phyloP scores from a whole-genome alignment of 371 early-diverging fungal species.

The Gilbertella persicaria region DNA sequence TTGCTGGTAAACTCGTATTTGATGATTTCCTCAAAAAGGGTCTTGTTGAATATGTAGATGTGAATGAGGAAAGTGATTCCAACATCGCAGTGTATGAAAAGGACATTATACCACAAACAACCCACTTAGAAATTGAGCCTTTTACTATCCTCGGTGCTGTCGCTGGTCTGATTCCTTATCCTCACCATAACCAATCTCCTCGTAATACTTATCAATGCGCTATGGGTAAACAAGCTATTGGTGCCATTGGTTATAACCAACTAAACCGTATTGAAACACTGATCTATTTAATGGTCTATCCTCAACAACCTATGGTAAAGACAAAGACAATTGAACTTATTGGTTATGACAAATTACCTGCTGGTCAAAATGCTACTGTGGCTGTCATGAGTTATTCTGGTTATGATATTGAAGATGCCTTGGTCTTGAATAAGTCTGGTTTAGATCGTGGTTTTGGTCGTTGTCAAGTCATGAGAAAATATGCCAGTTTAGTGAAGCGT shows the following conservation, averaged over 20 bases:
- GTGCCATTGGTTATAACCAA: constrained; percentile 96
- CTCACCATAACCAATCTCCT: constrained; percentile 99
- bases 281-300: constrained; percentile 95
- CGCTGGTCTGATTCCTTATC: constrained; percentile 99
- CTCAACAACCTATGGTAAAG: constrained; percentile 99
- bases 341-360: constrained; percentile 97
- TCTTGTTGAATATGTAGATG: constrained; percentile 98
- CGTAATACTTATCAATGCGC: constrained; percentile 99
- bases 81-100: constrained; percentile 91
- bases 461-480: constrained; percentile 95
- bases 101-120: constrained; percentile 84
- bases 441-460: constrained; percentile 99
- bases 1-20: constrained; percentile 73
- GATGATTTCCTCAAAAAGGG: constrained; percentile 94
- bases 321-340: constrained; percentile 98
- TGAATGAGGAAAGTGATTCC: constrained; percentile 98
- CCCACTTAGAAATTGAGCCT: constrained; percentile 99
- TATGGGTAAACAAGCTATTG: constrained; percentile 99
- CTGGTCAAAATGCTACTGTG: constrained; percentile 99
- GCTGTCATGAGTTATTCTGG: constrained; percentile 99
- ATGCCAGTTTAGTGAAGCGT: constrained; percentile 72
- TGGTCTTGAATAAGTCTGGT: constrained; percentile 97
- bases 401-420: constrained; percentile 99
- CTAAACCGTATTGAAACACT: constrained; percentile 96
- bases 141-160: constrained; percentile 97